A percentile compares a stretch with the other conserved stretches of the same genome.
Conservation (phyloP, 345 rosid genomes). For the Trapa incisa region DNA sequence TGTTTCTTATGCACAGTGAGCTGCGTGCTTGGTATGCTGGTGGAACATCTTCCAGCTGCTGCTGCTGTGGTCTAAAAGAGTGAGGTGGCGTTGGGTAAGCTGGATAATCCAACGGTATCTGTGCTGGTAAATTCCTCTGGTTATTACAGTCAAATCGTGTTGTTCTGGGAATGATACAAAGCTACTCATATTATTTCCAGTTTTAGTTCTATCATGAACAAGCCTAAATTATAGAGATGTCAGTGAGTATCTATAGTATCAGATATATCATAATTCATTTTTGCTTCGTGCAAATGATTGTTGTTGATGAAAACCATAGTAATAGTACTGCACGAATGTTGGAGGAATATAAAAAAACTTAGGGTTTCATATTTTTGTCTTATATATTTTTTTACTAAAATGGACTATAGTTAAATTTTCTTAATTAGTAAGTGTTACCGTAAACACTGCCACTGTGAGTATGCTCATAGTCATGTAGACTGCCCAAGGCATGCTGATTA, state of each 20-base stretch:
- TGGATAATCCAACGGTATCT: too few species aligned
- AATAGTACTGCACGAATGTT: not conserved
- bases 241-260: not conserved
- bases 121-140: too few species aligned
- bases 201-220: not conserved
- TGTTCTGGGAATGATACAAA: not conserved
- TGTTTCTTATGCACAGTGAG: too few species aligned
- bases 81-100: too few species aligned
- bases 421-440: constrained; percentile 38
- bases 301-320: not conserved
- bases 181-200: too few species aligned
- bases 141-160: not conserved
- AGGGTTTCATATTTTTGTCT: not conserved
- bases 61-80: too few species aligned
- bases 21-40: too few species aligned
- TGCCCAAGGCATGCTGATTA: constrained; percentile 91
- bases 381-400: not conserved
- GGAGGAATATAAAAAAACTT: not conserved
- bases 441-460: constrained; percentile 88
- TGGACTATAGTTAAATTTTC: not conserved
- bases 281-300: not conserved
- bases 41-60: too few species aligned
- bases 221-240: not conserved
- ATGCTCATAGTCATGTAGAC: constrained; percentile 76
- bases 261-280: not conserved